These are phyloP conservation scores for Barnettozyma hawaiiensis DNA, from an alignment of 1,139 yeast species.

Conservation along the genomic window DNA sequence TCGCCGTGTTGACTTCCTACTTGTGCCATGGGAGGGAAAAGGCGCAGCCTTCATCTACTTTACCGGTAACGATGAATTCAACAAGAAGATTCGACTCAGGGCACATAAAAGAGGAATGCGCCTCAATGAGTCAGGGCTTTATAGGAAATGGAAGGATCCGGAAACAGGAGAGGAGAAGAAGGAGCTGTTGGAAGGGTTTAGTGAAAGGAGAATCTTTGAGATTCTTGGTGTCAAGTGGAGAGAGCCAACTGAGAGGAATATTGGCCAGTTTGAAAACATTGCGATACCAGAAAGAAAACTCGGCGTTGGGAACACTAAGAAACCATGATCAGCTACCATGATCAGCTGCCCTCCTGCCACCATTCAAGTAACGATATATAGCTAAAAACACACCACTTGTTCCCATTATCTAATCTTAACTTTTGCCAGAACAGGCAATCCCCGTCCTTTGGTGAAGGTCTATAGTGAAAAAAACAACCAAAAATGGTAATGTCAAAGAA, in stretches of 20 bases:
- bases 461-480: no score
- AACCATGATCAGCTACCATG: neutral
- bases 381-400: no score
- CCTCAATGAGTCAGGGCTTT: conserved; percentile 48
- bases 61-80: conserved; percentile 54
- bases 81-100: conserved; percentile 42
- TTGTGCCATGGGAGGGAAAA: conserved; percentile 43
- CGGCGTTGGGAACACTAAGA: neutral
- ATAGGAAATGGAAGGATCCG: conserved; percentile 13
- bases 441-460: no score
- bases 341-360: no score
- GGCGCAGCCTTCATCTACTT: conserved; percentile 55
- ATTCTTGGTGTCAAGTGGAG: conserved; percentile 40
- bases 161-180: conserved; percentile 23
- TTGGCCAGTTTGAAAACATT: conserved; percentile 21
- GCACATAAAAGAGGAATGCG: conserved; percentile 42
- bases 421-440: neutral
- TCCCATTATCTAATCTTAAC: neutral
- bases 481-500: no score
- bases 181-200: conserved; percentile 34
- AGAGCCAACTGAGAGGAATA: conserved; percentile 43
- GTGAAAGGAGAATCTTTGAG: conserved; percentile 45
- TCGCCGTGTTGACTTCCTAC: conserved; percentile 52
- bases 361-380: no score
- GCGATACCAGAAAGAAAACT: neutral